phyloP scores from a whole-genome alignment of 768 basidiomycete species.

The Leucosporidium creatinivorum region DNA sequence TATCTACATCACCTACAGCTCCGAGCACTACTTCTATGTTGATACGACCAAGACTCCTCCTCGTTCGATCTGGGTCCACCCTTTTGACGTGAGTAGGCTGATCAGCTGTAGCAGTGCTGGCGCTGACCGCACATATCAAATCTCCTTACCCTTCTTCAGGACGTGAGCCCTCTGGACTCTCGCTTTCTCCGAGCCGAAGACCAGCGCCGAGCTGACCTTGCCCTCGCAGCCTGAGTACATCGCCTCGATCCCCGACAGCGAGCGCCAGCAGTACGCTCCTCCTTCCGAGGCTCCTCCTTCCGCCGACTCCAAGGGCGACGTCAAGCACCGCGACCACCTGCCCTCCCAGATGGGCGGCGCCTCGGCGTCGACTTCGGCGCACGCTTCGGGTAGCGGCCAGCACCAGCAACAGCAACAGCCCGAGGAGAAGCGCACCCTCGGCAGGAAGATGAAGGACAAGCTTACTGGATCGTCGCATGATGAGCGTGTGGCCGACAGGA shows the following conservation, averaged over 20 bases:
- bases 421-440: conserved; percentile 29
- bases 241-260: conserved; percentile 18
- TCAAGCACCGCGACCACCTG: neutral
- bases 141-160: neutral
- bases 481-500: conserved; percentile 14
- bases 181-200: neutral
- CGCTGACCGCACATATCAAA: too few species aligned
- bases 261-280: neutral
- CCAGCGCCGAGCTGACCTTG: neutral
- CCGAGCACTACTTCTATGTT: conserved; percentile 36
- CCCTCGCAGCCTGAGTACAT: conserved; percentile 24
- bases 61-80: conserved; percentile 37
- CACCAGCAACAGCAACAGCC: neutral
- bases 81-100: conserved; percentile 28
- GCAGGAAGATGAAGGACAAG: conserved; percentile 34
- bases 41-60: conserved; percentile 35
- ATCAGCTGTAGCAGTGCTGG: too few species aligned
- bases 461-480: conserved; percentile 31
- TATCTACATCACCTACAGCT: neutral
- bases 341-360: neutral
- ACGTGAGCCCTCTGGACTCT: neutral
- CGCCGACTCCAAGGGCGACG: neutral
- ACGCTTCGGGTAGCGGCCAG: neutral
- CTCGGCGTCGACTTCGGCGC: neutral
- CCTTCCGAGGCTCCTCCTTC: neutral